Percentiles rank a stretch among this genome's conserved stretches.
phyloP scores from a whole-genome alignment of 2,329 filamentous ascomycete genomes.

The Penicillium sp. region DNA sequence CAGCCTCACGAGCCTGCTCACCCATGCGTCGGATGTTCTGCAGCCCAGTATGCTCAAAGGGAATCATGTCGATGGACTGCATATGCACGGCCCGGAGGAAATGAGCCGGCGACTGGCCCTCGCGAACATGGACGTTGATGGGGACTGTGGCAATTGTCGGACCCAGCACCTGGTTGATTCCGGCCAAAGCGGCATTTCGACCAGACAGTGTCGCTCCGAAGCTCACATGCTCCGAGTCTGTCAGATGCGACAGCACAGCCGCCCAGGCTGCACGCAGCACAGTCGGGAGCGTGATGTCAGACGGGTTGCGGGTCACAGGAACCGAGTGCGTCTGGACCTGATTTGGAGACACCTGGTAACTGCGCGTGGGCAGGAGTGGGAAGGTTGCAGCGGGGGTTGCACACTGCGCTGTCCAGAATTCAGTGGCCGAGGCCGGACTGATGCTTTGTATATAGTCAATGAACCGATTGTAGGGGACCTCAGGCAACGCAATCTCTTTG shows the following conservation, averaged over 20 bases:
- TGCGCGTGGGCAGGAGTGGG: neutral
- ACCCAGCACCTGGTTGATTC: constrained; percentile 39
- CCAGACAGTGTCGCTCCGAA: constrained; percentile 42
- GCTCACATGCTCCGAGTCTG: constrained; percentile 35
- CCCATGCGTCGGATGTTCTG: neutral
- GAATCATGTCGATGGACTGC: neutral
- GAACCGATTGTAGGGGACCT: neutral
- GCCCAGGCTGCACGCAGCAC: constrained; percentile 40
- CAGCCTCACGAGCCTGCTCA: neutral
- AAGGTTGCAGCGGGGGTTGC: neutral
- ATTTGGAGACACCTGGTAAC: neutral
- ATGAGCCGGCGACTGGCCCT: neutral
- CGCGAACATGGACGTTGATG: neutral
- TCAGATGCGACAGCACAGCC: constrained; percentile 33
- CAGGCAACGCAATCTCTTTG: neutral
- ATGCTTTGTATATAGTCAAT: constrained; percentile 1
- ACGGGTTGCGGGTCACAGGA: neutral
- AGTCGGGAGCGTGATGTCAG: constrained; percentile 22
- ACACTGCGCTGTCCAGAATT: constrained; percentile 4
- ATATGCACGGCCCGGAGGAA: neutral
- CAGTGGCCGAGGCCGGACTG: neutral
- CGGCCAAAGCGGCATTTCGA: constrained; percentile 35
- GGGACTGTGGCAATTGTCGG: constrained; percentile 42
- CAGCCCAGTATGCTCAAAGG: constrained; percentile 2
- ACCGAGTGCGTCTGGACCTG: neutral